These are phyloP conservation scores for Cymbidium sinense DNA, from an alignment of 106 monocot genomes.

Conservation along the genomic window DNA sequence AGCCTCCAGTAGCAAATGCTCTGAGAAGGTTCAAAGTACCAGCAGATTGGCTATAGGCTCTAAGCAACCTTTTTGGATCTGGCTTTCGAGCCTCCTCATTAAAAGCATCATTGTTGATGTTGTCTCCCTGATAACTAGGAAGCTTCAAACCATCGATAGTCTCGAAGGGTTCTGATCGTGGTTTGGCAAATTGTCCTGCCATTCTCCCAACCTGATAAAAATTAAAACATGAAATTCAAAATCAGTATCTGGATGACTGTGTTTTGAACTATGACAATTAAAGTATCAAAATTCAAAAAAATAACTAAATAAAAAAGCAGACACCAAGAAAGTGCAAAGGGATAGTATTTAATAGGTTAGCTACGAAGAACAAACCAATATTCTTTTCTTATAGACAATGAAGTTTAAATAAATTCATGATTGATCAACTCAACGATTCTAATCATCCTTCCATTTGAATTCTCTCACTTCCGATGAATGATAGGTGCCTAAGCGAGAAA, in stretches of 20 bases:
- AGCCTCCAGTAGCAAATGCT: constrained; percentile 1
- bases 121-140: constrained; percentile 17
- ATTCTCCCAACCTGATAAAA: constrained; percentile 14
- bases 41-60: constrained; percentile 14
- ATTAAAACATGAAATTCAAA: not conserved
- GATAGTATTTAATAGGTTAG: not conserved
- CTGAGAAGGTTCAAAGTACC: constrained; percentile 1
- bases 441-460: too few relatives aligned
- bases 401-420: too few relatives aligned
- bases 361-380: not conserved
- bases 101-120: constrained; percentile 16
- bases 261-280: not conserved
- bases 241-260: not conserved
- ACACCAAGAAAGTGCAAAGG: not conserved
- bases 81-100: constrained; percentile 17
- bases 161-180: constrained; percentile 17
- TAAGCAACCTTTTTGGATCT: constrained; percentile 15
- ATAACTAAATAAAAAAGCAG: not conserved
- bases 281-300: not conserved
- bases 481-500: not conserved
- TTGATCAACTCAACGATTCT: too few relatives aligned
- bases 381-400: too few relatives aligned
- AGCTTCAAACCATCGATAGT: constrained; percentile 16
- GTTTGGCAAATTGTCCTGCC: constrained; percentile 26
- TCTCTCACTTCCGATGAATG: too few relatives aligned